A percentile compares a stretch with the other conserved stretches of the same genome.
Evolutionary conservation across 176 grass and related monocot genomes (phyloP).

Genomic region (Urochloa ruziziensis): DNA sequence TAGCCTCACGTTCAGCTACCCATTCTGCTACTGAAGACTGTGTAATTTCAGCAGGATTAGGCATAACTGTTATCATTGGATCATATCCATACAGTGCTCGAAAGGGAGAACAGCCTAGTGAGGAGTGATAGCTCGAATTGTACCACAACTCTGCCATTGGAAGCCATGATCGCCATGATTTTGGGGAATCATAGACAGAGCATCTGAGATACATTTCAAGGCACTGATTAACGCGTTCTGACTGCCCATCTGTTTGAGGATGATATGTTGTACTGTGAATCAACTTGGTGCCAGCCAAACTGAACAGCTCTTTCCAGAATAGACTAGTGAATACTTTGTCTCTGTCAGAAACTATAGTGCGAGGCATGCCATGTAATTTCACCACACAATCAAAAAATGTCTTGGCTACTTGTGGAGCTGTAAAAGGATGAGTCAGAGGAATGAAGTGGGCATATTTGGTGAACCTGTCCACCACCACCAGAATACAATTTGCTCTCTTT

Average conservation of each 20-base stretch:
- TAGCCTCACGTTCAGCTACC: no score
- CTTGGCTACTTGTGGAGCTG: no score
- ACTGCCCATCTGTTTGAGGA: neutral
- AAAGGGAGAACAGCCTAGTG: neutral
- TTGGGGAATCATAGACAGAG: neutral
- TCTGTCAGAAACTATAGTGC: neutral
- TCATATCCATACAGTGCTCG: neutral
- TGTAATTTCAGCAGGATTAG: no score
- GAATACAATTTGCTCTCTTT: no score
- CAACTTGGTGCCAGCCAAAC: neutral
- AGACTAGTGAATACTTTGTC: neutral
- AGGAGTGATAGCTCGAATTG: rapidly evolving
- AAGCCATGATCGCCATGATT: neutral
- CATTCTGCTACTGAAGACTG: no score
- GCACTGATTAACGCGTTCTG: neutral
- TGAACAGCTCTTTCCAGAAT: neutral
- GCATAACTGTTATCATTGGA: no score
- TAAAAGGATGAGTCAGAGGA: no score
- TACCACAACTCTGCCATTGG: neutral
- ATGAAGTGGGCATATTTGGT: neutral
- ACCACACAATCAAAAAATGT: no score
- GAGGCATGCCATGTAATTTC: no score
- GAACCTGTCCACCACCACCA: neutral
- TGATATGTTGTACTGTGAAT: neutral
- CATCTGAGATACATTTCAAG: neutral